Evolutionary conservation across 495 filamentous ascomycete species (phyloP).

Genomic region (Lasiosphaeris hirsuta): DNA sequence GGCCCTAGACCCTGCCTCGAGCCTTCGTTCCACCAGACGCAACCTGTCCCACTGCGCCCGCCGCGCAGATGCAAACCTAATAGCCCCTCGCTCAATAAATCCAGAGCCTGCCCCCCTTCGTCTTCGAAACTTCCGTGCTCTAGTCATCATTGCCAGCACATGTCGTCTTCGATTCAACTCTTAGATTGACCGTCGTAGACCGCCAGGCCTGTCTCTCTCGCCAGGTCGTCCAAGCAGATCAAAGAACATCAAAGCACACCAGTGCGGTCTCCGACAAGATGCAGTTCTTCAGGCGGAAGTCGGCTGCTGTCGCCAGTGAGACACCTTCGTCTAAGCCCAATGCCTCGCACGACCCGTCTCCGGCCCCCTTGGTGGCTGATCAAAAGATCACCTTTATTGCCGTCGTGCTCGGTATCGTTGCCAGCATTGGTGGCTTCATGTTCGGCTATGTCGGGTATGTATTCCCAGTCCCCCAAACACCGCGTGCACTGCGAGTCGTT

Average conservation of each 20-base stretch:
- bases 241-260: background rate
- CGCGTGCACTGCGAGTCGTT: no score
- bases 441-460: conserved; percentile 69
- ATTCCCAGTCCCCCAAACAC: background rate
- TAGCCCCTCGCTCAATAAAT: background rate
- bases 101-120: background rate
- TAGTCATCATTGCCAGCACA: background rate
- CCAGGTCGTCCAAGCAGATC: no score
- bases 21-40: no score
- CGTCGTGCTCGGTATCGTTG: conserved; percentile 41
- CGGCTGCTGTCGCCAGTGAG: background rate
- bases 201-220: no score
- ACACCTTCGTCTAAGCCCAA: background rate
- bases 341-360: background rate
- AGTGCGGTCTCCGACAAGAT: background rate
- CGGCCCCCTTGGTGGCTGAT: conserved; percentile 14
- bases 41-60: no score
- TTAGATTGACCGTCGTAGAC: no score
- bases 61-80: background rate
- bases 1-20: no score
- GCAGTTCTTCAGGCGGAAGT: background rate
- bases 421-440: conserved; percentile 75
- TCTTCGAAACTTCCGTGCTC: background rate
- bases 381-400: conserved; percentile 39
- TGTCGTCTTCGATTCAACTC: no score